Percentiles rank a stretch among this genome's conserved stretches.
phyloP scores from a whole-genome alignment of 306 rosid species.

The Luffa aegyptiaca region DNA sequence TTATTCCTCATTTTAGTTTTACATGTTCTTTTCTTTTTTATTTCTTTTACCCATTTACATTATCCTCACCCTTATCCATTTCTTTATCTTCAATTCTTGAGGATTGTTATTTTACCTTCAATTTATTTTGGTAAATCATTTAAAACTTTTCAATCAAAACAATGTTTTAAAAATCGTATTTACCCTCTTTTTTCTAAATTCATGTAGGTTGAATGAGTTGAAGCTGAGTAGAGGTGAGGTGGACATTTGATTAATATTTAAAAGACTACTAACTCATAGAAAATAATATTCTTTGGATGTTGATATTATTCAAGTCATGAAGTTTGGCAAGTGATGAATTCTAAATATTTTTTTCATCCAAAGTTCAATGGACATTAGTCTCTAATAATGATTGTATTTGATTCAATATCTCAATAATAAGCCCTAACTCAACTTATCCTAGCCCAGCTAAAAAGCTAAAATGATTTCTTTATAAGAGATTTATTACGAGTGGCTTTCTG shows the following conservation, averaged over 20 bases:
- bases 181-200: background rate
- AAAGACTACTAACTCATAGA: too few relatives aligned
- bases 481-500: too few relatives aligned
- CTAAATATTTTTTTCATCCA: background rate
- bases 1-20: background rate
- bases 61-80: slow-evolving; percentile 1
- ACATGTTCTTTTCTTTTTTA: background rate
- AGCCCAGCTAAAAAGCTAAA: too few relatives aligned
- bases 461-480: too few relatives aligned
- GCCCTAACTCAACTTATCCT: too few relatives aligned
- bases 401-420: too few relatives aligned
- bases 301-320: background rate
- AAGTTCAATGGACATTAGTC: too few relatives aligned
- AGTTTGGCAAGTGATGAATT: background rate
- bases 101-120: background rate
- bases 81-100: slow-evolving; percentile 1
- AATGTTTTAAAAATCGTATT: background rate
- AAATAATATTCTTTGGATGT: background rate
- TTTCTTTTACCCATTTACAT: background rate
- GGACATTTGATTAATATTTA: background rate
- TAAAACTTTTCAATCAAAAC: too few relatives aligned
- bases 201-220: too few relatives aligned
- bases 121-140: background rate
- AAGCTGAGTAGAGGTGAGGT: background rate
- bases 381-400: too few relatives aligned